Conservation (phyloP, 2,329 filamentous ascomycete genomes). For the Juglanconis oblonga region DNA sequence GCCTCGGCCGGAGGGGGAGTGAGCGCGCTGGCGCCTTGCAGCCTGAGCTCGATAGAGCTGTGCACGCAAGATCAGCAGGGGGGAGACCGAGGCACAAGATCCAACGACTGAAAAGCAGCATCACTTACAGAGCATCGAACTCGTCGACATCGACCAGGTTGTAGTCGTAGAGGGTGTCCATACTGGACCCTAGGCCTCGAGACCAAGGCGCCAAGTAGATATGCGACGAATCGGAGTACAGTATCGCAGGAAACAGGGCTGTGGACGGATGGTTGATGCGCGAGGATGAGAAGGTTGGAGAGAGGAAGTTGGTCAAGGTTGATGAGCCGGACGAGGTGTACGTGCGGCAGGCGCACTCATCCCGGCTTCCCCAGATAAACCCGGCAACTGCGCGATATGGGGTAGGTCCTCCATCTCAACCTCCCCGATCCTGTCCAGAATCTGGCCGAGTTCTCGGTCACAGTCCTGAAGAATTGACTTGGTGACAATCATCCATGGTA, state of each 20-base stretch:
- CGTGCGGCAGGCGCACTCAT: background rate
- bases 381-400: background rate
- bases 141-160: constrained; percentile 47
- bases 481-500: too few relatives aligned
- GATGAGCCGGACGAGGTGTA: background rate
- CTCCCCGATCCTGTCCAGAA: too few relatives aligned
- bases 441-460: too few relatives aligned
- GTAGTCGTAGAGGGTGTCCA: constrained; percentile 29
- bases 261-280: background rate
- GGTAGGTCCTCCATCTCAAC: too few relatives aligned
- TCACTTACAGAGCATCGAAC: constrained; percentile 53
- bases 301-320: constrained; percentile 1
- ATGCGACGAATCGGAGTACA: too few relatives aligned
- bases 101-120: background rate
- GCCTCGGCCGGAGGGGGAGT: background rate
- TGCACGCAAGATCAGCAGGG: background rate
- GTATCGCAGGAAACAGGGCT: background rate
- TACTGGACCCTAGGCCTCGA: background rate
- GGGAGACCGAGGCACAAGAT: background rate
- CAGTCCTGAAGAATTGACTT: too few relatives aligned
- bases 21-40: constrained; percentile 8
- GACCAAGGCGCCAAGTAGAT: background rate
- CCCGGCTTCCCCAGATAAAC: background rate
- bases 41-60: constrained; percentile 39
- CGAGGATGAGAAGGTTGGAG: constrained; percentile 30